Evolutionary conservation across 768 basidiomycete genomes (phyloP), one percentile per base, ranked within the genome.

Genomic region (Fomitopsis serialis): DNA sequence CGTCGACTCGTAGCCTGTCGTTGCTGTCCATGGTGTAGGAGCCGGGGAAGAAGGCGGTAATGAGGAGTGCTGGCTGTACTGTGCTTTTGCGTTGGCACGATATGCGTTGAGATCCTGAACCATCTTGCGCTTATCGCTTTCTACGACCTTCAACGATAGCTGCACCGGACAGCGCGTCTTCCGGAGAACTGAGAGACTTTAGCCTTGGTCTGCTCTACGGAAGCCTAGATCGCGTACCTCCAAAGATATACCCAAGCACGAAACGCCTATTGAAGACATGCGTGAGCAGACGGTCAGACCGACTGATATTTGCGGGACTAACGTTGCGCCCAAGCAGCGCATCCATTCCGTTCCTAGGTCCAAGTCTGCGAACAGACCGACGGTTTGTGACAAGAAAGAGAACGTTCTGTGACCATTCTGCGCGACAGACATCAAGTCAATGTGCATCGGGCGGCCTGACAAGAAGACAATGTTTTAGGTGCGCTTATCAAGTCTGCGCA

Each of bases 281-380:
- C 19, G 22, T 42, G 11, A 52, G 45, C 21, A 37, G 17, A n/a
- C 34, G 13, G 23, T 4, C 25, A 11, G 11, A 25, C n/a, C 29
- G 11, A 17, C 6, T 15, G 12, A 23, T 32, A 4, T 32, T 5
- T 21, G 4, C 17, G 52, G 3, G 17, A 49, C 64, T 25, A 19
- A 65, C 64, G 42, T 53, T 53, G 56, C 87, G 10, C 92, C 92
- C 84, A 95, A 85, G 85, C 88, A 93, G 9, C 91, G 80, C 40
- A 94, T 68, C 60, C 89, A 72, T 55, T 94, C 92, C 1, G 92
- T 95, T 52, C 87, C 87, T 43, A 89, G 69, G 68, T 93, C 92
- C 37, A 92, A 54, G 57, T 94, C 90, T 2, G 92, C 90, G 82
- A 92, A 87, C 29, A 95, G 74, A 2, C 92, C 92, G 21, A 90